phyloP scores from a whole-genome alignment of 2,329 filamentous ascomycete species.

The Penicillium frequentans region DNA sequence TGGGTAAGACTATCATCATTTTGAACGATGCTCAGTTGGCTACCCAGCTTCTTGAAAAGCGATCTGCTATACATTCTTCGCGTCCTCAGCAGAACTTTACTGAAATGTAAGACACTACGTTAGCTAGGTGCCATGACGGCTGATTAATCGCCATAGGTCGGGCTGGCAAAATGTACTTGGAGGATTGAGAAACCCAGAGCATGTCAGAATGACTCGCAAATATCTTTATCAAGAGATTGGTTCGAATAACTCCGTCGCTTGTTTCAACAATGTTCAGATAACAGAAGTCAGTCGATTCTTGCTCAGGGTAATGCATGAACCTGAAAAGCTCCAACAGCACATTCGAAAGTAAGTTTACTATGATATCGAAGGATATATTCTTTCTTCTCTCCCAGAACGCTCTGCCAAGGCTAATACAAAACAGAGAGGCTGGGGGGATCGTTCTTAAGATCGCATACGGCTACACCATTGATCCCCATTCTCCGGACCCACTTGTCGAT shows the following conservation, averaged over 20 bases:
- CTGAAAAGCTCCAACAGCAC: slow-evolving; percentile 25
- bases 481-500: slow-evolving; percentile 43
- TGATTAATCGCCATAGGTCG: background rate
- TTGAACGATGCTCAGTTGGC: background rate
- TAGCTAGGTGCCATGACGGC: background rate
- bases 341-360: slow-evolving; percentile 40
- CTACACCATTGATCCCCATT: background rate
- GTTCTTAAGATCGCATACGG: slow-evolving; percentile 22
- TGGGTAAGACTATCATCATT: background rate
- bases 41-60: background rate
- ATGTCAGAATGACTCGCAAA: background rate
- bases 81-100: background rate
- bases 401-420: background rate
- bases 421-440: slow-evolving; percentile 39
- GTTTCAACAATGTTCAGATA: background rate
- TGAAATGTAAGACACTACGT: background rate
- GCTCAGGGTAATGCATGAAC: background rate
- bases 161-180: background rate
- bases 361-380: background rate
- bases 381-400: too few relatives aligned
- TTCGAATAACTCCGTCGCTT: background rate
- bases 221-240: background rate
- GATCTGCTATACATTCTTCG: background rate
- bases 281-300: background rate
- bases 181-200: background rate